Evolutionary conservation across 306 rosid genomes (phyloP).

Genomic region (Lathyrus aphaca): DNA sequence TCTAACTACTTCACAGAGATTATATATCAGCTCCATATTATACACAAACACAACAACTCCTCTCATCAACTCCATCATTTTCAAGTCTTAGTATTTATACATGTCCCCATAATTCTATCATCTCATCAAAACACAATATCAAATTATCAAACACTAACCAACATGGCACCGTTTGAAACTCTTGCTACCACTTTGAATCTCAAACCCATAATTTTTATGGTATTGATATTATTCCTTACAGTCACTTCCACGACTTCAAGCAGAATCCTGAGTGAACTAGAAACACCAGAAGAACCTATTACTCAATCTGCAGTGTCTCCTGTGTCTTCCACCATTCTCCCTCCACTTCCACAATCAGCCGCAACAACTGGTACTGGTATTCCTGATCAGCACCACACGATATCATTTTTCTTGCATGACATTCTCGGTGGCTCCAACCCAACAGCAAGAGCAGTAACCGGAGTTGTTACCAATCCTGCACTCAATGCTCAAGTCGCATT

Average conservation of each 20-base stretch:
- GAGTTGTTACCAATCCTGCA: constrained; percentile 73
- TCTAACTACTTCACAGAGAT: constrained; percentile 44
- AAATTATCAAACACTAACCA: background rate
- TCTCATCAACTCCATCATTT: constrained; percentile 45
- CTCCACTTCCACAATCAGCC: constrained; percentile 40
- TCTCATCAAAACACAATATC: background rate
- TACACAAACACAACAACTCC: background rate
- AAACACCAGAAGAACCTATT: constrained; percentile 30
- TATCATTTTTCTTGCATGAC: constrained; percentile 80
- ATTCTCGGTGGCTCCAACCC: constrained; percentile 84
- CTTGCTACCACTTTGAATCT: constrained; percentile 9
- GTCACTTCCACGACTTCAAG: constrained; percentile 39
- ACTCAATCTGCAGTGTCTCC: constrained; percentile 37
- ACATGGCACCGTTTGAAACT: constrained; percentile 46
- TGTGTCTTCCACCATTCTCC: constrained; percentile 33
- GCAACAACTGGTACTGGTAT: constrained; percentile 28
- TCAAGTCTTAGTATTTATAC: constrained; percentile 20
- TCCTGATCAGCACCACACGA: constrained; percentile 46
- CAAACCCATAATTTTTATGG: constrained; percentile 35
- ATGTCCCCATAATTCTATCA: background rate
- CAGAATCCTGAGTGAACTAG: constrained; percentile 48
- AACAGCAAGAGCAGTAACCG: constrained; percentile 72
- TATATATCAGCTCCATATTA: constrained; percentile 28
- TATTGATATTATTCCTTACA: constrained; percentile 44
- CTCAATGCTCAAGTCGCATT: constrained; percentile 81